Percentiles rank a stretch among this genome's conserved stretches.
Conservation (phyloP, 2,329 filamentous ascomycete genomes). For the Colletotrichum sp. region DNA sequence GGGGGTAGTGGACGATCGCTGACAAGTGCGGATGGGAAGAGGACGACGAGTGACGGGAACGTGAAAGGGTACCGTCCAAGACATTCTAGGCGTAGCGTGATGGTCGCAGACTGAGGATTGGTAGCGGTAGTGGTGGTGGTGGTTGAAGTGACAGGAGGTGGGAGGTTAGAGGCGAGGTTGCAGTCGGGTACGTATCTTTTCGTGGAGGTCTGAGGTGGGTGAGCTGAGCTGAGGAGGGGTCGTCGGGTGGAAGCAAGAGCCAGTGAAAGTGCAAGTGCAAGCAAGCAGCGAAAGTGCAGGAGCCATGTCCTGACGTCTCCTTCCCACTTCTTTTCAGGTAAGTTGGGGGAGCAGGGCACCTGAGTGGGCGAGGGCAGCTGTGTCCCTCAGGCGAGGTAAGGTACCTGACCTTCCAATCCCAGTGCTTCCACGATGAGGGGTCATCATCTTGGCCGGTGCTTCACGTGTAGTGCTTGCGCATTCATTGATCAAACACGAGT, state of each 20-base stretch:
- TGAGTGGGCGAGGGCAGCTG: not conserved
- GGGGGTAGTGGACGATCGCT: not conserved
- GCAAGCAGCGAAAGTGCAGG: not conserved
- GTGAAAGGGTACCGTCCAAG: not conserved
- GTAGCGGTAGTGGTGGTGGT: not conserved
- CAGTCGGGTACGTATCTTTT: not conserved
- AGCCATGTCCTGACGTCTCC: not conserved
- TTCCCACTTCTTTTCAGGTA: not conserved
- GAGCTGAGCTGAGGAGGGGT: not conserved
- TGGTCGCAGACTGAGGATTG: not conserved
- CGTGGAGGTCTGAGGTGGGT: not conserved
- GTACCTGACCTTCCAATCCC: not conserved
- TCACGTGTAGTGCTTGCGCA: not conserved
- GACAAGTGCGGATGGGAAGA: not conserved
- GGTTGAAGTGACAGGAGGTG: not conserved
- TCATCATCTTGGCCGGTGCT: not conserved
- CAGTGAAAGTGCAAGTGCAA: not conserved
- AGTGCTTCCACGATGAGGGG: not conserved
- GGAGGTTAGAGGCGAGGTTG: not conserved
- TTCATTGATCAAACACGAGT: not conserved
- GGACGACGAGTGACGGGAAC: not conserved
- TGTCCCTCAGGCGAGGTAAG: not conserved
- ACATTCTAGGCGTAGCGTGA: slow-evolving; percentile 5
- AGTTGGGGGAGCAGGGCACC: not conserved
- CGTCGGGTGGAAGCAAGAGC: not conserved